Evolutionary conservation across 1,139 yeast genomes (phyloP).

Genomic region (Protomyces gravidus): DNA sequence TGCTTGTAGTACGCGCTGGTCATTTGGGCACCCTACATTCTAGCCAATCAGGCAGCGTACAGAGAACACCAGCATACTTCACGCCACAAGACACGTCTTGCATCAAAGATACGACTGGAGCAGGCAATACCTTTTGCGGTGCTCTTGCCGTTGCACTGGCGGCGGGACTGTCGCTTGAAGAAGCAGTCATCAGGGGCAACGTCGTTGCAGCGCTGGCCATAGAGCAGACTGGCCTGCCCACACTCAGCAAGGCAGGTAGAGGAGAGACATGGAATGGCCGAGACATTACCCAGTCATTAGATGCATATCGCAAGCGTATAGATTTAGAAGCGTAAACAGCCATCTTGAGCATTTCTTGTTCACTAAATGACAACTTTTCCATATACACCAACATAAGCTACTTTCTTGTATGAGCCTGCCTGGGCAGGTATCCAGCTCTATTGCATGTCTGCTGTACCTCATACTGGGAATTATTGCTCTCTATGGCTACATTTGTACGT

Average conservation of each 20-base stretch:
- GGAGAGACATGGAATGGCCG: conserved; percentile 27
- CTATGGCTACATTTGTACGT: neutral
- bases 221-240: conserved; percentile 28
- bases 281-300: neutral
- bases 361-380: neutral
- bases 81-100: neutral
- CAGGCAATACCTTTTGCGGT: conserved; percentile 86
- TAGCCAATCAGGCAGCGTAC: neutral
- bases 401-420: neutral
- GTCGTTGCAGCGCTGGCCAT: conserved; percentile 27
- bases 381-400: neutral
- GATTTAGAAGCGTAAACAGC: neutral
- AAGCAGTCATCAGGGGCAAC: conserved; percentile 15
- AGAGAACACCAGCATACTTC: neutral
- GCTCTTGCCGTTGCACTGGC: conserved; percentile 62
- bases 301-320: neutral
- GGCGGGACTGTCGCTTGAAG: neutral
- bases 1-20: neutral
- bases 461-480: neutral
- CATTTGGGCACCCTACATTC: neutral
- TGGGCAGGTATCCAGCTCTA: neutral
- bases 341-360: neutral
- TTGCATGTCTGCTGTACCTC: neutral
- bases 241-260: neutral
- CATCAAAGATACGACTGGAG: conserved; percentile 84